phyloP scores from a whole-genome alignment of 1,284 basidiomycete species.

The Thecaphora thlaspeos region DNA sequence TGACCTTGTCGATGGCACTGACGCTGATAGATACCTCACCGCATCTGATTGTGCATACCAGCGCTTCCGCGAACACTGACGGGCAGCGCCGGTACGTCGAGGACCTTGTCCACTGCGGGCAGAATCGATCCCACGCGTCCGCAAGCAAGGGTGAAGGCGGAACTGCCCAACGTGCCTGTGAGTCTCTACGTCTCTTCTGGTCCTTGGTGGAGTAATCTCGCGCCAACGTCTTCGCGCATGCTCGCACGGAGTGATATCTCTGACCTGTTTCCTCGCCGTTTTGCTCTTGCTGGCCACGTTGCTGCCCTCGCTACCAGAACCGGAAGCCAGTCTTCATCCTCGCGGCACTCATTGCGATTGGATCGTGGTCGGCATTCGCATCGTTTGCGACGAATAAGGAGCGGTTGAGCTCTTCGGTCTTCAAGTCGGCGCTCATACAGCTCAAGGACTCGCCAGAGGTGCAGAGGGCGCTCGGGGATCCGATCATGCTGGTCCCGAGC shows the following conservation, averaged over 20 bases:
- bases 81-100: not conserved
- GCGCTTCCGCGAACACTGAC: not conserved
- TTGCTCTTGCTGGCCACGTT: too few relatives aligned
- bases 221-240: too few relatives aligned
- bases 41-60: too few relatives aligned
- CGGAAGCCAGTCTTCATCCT: constrained; percentile 4
- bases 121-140: not conserved
- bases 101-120: not conserved
- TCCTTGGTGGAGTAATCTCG: too few relatives aligned
- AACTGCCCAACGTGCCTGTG: constrained; percentile 1
- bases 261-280: too few relatives aligned
- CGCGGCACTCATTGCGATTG: constrained; percentile 7
- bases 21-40: too few relatives aligned
- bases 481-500: constrained; percentile 10
- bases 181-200: too few relatives aligned
- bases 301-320: constrained; percentile 2
- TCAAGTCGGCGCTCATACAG: constrained; percentile 36
- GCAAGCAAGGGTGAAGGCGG: not conserved
- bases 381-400: constrained; percentile 50
- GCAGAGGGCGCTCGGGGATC: constrained; percentile 16
- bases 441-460: constrained; percentile 28
- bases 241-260: too few relatives aligned
- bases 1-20: too few relatives aligned
- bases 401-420: constrained; percentile 32
- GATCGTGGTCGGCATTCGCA: constrained; percentile 35